Evolutionary conservation across 2,329 filamentous ascomycete genomes (phyloP), one percentile per base, ranked within the genome.

Genomic region (Trichophyton benhamiae): DNA sequence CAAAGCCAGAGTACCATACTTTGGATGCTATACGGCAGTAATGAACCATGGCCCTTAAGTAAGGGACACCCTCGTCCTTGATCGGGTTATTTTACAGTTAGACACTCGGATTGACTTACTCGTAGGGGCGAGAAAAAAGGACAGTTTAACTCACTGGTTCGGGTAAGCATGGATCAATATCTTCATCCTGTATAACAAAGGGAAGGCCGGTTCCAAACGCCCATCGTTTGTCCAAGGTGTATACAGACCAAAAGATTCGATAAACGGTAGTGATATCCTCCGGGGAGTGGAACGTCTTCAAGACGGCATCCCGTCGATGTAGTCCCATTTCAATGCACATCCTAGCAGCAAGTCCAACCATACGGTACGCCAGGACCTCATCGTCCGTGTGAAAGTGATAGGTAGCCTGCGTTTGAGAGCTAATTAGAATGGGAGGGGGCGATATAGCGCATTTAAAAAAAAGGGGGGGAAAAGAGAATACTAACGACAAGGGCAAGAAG

Each of bases 151-250:
- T 72, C 77, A 95, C 90, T 30, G 91, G 91, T 68, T 88, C 85
- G 1, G 89, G 89, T 22, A 96, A 75, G 59, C 82, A 82, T 0
- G 86, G 83, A 68, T 96, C 91, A 63, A 96, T 89, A 69, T 95
- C 90, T 15, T 88, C 83, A 68, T 96, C 91, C 66, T 92, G 87
- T 41, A 95, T 79, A 1, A 88, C 86, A 75, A 90, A 95, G 0
- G 91, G 91, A 72, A 96, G 81, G 0, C 91, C 91, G 0, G 89
- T 91, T n/a, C 87, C 88, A 67, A 96, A 89, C 65, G 87, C 90
- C 90, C 90, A 96, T 58, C 91, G 81, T 44, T 90, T 81, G 71
- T 96, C 91, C 44, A 96, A 78, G 3, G 91, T 86, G 69, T 94
- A 95, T 17, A 91, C 85, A 1, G 87, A 85, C 91, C 89, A 96